Evolutionary conservation across 108 stramenopile genomes (phyloP), one percentile per base, ranked within the genome.

Genomic region (Pseudonitzschia multiseries): DNA sequence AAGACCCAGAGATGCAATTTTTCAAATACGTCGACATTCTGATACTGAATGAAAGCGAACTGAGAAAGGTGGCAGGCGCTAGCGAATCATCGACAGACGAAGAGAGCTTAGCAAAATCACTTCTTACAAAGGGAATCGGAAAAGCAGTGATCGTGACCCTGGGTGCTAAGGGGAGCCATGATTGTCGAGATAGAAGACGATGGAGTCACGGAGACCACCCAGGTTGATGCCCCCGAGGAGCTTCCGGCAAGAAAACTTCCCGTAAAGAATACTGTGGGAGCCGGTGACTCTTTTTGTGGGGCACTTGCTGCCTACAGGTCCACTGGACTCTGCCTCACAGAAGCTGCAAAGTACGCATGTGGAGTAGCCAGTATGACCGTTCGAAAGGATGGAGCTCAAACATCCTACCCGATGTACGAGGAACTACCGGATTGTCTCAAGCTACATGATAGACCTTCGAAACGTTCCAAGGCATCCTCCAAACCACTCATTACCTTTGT

Each of bases 231-330:
- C 54, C 91, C 93, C 0, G 68, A 77, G 8, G 81, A 84, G 65
- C 63, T 90, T n/a, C 88, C 90, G 13, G 81, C 75, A 29, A 54
- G 77, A 31, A 75, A 86, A 4, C 82, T 84, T 14, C 93, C 90
- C 40, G 89, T 93, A 17, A 77, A 85, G 31, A 92, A 93, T 70
- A 83, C 94, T 36, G 87, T 93, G n/a, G 94, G 94, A 0, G 94
- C 94, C 2, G 94, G 94, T 46, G 94, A 95, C 83, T 66, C 85
- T 22, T 95, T 95, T 78, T 91, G 91, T 50, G 94, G 94, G 40
- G 81, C 94, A 13, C 74, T 95, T 27, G 72, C 89, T 10, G 76
- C 87, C 24, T 92, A 88, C 57, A 65, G 91, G 12, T 84, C 94
- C 13, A 68, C 84, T 1, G 91, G 91, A 18, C 56, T 91, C 1